These are phyloP conservation scores for Hypoxylon rickii DNA, from an alignment of 495 filamentous ascomycete species.

Conservation along the genomic window DNA sequence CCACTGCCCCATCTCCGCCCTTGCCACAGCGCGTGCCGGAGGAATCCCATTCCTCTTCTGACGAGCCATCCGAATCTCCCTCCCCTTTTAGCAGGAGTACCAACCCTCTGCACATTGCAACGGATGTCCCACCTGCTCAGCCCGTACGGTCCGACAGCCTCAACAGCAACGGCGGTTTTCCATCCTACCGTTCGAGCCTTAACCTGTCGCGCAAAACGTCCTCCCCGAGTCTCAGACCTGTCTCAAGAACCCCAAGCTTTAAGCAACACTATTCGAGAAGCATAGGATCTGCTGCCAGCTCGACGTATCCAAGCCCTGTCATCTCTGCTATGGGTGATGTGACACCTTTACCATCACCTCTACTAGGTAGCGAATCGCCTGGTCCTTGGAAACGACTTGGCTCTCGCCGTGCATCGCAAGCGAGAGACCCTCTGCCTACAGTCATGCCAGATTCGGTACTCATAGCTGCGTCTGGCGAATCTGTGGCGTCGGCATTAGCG, in stretches of 20 bases:
- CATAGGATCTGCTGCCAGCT: conserved; percentile 51
- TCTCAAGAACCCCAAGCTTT: conserved; percentile 54
- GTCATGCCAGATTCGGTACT: conserved; percentile 50
- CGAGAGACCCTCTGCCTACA: conserved; percentile 37
- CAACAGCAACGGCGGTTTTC: conserved; percentile 32
- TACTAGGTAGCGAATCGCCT: conserved; percentile 74
- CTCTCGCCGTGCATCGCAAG: conserved; percentile 47
- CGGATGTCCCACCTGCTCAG: conserved; percentile 38
- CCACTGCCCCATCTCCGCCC: conserved; percentile 35
- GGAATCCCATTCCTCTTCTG: conserved; percentile 17
- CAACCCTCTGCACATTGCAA: conserved; percentile 40
- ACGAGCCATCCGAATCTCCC: conserved; percentile 24
- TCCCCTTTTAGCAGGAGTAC: conserved; percentile 23
- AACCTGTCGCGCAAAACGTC: conserved; percentile 47
- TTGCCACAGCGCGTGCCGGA: conserved; percentile 19
- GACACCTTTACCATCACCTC: conserved; percentile 89
- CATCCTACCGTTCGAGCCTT: conserved; percentile 34
- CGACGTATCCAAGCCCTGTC: conserved; percentile 60
- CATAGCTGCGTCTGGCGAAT: conserved; percentile 56
- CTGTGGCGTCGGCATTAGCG: conserved; percentile 50
- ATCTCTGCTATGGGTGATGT: conserved; percentile 85
- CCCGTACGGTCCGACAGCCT: conserved; percentile 33
- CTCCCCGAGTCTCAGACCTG: conserved; percentile 45
- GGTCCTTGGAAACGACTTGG: conserved; percentile 65
- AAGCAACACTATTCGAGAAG: conserved; percentile 43